Evolutionary conservation across 768 basidiomycete species (phyloP).

Genomic region (button mushroom (Agaricus bisporus)): DNA sequence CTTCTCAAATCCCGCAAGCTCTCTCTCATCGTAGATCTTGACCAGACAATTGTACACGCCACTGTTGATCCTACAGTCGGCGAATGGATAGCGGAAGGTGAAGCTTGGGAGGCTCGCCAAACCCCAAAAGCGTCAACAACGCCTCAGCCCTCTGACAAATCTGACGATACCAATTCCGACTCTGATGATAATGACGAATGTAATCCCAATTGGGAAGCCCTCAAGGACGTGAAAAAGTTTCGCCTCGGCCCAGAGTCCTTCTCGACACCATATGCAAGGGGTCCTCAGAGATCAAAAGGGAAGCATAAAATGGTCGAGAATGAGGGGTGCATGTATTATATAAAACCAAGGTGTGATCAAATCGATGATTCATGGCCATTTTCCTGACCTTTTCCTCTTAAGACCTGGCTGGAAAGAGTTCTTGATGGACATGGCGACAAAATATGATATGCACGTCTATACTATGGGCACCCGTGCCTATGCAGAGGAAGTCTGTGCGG

Average conservation of each 20-base stretch:
- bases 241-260: constrained; percentile 78
- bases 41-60: constrained; percentile 98
- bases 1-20: constrained; percentile 74
- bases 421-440: constrained; percentile 58
- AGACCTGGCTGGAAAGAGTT: constrained; percentile 85
- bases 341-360: constrained; percentile 79
- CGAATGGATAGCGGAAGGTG: constrained; percentile 90
- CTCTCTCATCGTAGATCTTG: constrained; percentile 95
- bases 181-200: constrained; percentile 57
- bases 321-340: constrained; percentile 92
- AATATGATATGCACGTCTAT: constrained; percentile 99
- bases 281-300: constrained; percentile 39
- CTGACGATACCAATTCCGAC: constrained; percentile 33
- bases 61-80: constrained; percentile 98
- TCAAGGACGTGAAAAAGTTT: constrained; percentile 89
- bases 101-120: constrained; percentile 68
- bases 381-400: constrained; percentile 8
- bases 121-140: constrained; percentile 29
- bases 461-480: constrained; percentile 99
- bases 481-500: constrained; percentile 90
- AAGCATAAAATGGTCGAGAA: constrained; percentile 61
- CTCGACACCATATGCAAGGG: constrained; percentile 33
- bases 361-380: constrained; percentile 4
- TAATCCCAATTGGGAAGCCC: constrained; percentile 91
- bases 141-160: constrained; percentile 28